Base-by-base conservation (phyloP, 345 rosid genomes). In the Mercurialis annua region DNA sequence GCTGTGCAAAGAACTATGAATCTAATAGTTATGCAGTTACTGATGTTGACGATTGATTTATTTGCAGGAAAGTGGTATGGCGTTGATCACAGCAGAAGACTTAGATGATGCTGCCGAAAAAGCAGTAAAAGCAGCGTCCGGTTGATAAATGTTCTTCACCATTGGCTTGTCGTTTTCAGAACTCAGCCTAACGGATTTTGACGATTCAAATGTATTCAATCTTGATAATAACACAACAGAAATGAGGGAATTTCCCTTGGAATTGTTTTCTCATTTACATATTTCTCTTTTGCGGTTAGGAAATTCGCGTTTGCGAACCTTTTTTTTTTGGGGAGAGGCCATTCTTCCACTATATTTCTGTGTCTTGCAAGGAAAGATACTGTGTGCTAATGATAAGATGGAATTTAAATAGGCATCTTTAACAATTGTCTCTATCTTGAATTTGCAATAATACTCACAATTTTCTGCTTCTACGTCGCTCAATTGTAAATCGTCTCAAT, bases 41-140 rank as follows among this genome's bases (percentile, higher is more conserved):
- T 49, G 16, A 14, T 49, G 69, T 40, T 44, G 34, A 20, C 33
- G 2, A 4, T 61, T 16, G 21, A 67, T 62, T 16, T 17, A n/a
- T 36, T 23, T 76, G 70, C 86, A 89, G 99, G 99, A 94, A 71
- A 94, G 98, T 77, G 96, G 90, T 66, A 86, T 94, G 97, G 50
- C 83, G 6, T 84, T 94, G 55, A 79, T 94, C 58, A 89, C 98
- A 0, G 99, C 99, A 7, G 98, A 92, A 71, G 96, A 92, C 78
- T 81, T 94, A 76, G 99, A 94, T 61, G 98, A 92, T 76, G 99
- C 99, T 16, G 99, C 99, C 0, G 96, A 95, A 69, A 95, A 92
- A 83, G 98, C 97, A 10, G 98, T 92, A 30, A 86, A 88, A 81
- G 75, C 79, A 31, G 10, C 50, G 30, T 31, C 59, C 29, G 61